Evolutionary conservation across 768 basidiomycete genomes (phyloP), one percentile per base, ranked within the genome.

Genomic region (Mycena vitilis): DNA sequence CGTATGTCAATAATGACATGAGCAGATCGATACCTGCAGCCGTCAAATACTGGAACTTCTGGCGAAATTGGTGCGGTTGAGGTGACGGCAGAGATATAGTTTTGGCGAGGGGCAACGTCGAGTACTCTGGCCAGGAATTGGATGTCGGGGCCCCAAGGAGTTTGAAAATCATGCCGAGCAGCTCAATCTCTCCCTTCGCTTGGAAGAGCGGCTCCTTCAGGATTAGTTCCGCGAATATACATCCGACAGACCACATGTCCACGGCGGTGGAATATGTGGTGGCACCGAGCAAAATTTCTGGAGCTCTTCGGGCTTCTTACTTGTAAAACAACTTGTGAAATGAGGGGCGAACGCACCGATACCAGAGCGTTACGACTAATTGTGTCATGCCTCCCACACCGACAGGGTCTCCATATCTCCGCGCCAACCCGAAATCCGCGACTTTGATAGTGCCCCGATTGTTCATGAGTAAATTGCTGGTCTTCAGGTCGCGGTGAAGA

Each of bases 231-330:
- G 94, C 96, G 75, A 99, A 98, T 72, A 99, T 98, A 83, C 98
- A 99, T 10, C 98, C 98, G 12, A 98, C 95, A 56, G 95, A 97
- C 98, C 98, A 99, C 88, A 99, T 89, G 78, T 99, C 98, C 64
- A 99, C 89, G 0, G 96, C 92, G 22, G 97, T 99, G 16, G 95
- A 93, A 79, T 99, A 99, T 42, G 91, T 94, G 65, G 89, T 93
- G 15, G 94, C 95, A 15, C 97, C 98, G 34, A 99, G 84, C 18
- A 99, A 84, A 54, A 99, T 94, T 82, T 99, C 98, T 2, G 98
- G 98, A 10, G 96, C 94, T 47, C 96, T 98, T 76, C 8, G 64
- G 48, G 66, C 66, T 63, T 25, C 63, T 70, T 58, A 62, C 65
- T 53, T 75, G 58, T 60, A 57, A 61, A 60, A 37, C 68, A 73